Evolutionary conservation across 306 rosid genomes (phyloP).

Genomic region (Vigna hirtella): DNA sequence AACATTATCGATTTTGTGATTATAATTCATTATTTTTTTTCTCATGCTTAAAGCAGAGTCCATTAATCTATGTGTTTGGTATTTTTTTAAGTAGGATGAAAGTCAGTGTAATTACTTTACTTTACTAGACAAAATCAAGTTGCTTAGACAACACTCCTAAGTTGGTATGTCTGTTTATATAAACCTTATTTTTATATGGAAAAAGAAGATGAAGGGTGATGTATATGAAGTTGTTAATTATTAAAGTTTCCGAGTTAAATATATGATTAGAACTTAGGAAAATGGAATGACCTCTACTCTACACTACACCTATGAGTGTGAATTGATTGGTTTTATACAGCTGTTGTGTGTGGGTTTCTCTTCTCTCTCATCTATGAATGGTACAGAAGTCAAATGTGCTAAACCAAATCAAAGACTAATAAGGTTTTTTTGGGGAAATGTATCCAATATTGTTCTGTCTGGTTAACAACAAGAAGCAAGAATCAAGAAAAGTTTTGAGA

Average conservation of each 20-base stretch:
- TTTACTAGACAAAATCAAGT: background rate
- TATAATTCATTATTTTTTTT: too few species aligned
- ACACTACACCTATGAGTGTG: too few species aligned
- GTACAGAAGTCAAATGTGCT: slow-evolving; percentile 13
- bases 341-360: too few species aligned
- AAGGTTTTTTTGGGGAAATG: background rate
- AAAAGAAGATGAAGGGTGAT: background rate
- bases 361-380: background rate
- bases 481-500: too few species aligned
- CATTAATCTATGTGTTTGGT: too few species aligned
- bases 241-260: background rate
- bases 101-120: background rate
- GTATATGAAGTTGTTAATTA: background rate
- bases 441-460: background rate
- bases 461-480: background rate
- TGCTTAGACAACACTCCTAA: background rate
- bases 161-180: background rate
- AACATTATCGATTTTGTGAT: too few species aligned
- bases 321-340: too few species aligned
- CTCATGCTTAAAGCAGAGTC: too few species aligned
- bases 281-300: background rate
- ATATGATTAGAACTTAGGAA: too few species aligned
- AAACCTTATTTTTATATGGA: background rate
- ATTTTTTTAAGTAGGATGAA: background rate
- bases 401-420: background rate